These are phyloP conservation scores for Lantana camara DNA, from an alignment of 257 asterid species.

Conservation along the genomic window DNA sequence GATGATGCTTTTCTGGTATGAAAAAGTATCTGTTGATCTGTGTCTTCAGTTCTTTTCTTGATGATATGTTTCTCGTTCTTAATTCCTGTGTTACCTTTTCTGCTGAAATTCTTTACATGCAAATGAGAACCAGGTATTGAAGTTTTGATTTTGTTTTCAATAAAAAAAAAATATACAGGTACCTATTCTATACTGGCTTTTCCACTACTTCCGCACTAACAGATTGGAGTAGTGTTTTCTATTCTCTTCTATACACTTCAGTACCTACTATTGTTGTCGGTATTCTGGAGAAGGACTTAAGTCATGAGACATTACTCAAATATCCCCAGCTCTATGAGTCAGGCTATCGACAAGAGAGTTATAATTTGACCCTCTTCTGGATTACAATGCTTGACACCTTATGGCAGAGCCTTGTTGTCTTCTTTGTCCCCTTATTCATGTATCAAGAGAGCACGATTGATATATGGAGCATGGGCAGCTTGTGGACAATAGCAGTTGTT, in stretches of 20 bases:
- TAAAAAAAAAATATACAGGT: conserved; percentile 50
- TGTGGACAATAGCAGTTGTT: conserved; percentile 96
- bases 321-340: conserved; percentile 95
- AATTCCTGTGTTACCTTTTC: background rate
- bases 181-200: conserved; percentile 81
- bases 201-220: conserved; percentile 95
- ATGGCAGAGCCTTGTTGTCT: conserved; percentile 98
- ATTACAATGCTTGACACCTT: conserved; percentile 88
- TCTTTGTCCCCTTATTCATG: conserved; percentile 72
- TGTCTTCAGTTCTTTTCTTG: too few relatives aligned
- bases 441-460: conserved; percentile 81
- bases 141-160: conserved; percentile 10
- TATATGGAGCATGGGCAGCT: conserved; percentile 98
- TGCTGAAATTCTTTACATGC: conserved; percentile 20
- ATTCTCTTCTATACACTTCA: conserved; percentile 90
- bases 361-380: conserved; percentile 91
- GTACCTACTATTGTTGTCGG: conserved; percentile 94
- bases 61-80: conserved; percentile 7
- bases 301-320: conserved; percentile 77
- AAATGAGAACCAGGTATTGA: conserved; percentile 5
- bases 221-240: conserved; percentile 96
- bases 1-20: conserved; percentile 96
- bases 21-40: too few relatives aligned
- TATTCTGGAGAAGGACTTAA: conserved; percentile 89
- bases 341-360: conserved; percentile 92